Evolutionary conservation across 345 rosid species (phyloP), one percentile per base, ranked within the genome.

Genomic region (Gossypium ekmanianum): DNA sequence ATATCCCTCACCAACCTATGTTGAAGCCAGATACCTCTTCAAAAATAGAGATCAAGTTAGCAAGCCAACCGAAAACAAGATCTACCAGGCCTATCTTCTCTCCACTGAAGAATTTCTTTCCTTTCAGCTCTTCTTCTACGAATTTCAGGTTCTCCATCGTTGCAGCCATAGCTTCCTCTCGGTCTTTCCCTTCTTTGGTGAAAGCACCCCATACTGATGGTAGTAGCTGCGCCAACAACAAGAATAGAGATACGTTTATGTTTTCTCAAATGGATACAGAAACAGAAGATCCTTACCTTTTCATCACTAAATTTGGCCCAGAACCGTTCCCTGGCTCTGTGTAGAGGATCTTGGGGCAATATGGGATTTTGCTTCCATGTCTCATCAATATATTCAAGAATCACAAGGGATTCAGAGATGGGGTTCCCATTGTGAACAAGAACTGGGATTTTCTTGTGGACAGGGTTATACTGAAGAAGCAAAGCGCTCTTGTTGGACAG

Each of bases 31-130:
- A 6, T 5, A 79, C 14, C 61, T 83, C 79, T 61, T 86, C 82
- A 7, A 80, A 18, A 2, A 80, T 77, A 59, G 56, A 44, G 44
- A 72, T 34, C 75, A 76, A 48, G 65, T 76, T 63, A 16, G 75
- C 74, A 26, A 82, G 77, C 85, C 85, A 82, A 16, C 89, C 89
- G 1, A 86, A 22, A 1, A 76, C 84, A 56, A 83, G 57, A 77
- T 86, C 89, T 0, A 63, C 74, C 13, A 76, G 16, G 22, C 89
- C 89, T 9, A 83, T 76, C 73, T 7, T 48, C 7, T 86, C 87
- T 17, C 84, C 89, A 2, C 85, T 81, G 6, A 82, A 86, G 74
- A 80, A 86, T 67, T 79, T 82, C 75, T 81, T 86, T 20, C 83
- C 84, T 41, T 39, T 68, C 9, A 86, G 73, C 73, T 83, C 75